A percentile compares a stretch with the other conserved stretches of the same genome.
phyloP scores from a whole-genome alignment of 805 yeast genomes.

The Maudiozyma pseudohumilis region DNA sequence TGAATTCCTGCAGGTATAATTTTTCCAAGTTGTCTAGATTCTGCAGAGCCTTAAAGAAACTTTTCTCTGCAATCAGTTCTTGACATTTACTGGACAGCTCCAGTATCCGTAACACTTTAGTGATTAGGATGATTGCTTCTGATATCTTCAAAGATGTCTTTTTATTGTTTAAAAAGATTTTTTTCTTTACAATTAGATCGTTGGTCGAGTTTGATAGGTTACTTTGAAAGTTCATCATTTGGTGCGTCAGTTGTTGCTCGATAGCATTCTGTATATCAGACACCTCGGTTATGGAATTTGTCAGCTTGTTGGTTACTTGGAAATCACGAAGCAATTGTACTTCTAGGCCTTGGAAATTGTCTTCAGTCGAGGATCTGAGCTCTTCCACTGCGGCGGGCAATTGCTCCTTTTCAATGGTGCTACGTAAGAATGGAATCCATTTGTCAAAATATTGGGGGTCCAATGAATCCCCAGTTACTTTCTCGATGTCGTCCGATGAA shows the following conservation, averaged over 20 bases:
- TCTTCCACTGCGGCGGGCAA: slow-evolving; percentile 21
- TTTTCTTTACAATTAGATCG: slow-evolving; percentile 54
- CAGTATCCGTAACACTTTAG: slow-evolving; percentile 66
- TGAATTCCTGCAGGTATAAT: slow-evolving; percentile 59
- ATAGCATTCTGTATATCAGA: slow-evolving; percentile 52
- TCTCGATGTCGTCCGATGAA: background rate
- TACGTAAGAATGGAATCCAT: slow-evolving; percentile 28
- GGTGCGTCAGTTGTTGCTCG: slow-evolving; percentile 40
- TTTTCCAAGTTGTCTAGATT: slow-evolving; percentile 65
- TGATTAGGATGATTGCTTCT: slow-evolving; percentile 60
- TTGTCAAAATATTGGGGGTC: slow-evolving; percentile 25
- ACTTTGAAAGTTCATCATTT: slow-evolving; percentile 45
- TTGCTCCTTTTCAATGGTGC: slow-evolving; percentile 19
- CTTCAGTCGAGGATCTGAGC: slow-evolving; percentile 25
- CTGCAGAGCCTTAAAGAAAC: slow-evolving; percentile 79
- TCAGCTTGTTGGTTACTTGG: slow-evolving; percentile 26
- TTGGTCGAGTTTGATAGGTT: slow-evolving; percentile 55
- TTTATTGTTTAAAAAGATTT: slow-evolving; percentile 46
- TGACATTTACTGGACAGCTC: slow-evolving; percentile 81
- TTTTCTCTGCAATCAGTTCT: slow-evolving; percentile 62
- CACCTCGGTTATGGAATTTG: slow-evolving; percentile 50
- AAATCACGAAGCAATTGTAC: slow-evolving; percentile 26
- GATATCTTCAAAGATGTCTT: slow-evolving; percentile 57
- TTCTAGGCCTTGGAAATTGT: slow-evolving; percentile 27
- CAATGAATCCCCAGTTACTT: slow-evolving; percentile 13